Percentiles rank a stretch among this genome's conserved stretches.
These are phyloP conservation scores for Viridothelium virens DNA, from an alignment of 495 filamentous ascomycete species.

Conservation along the genomic window DNA sequence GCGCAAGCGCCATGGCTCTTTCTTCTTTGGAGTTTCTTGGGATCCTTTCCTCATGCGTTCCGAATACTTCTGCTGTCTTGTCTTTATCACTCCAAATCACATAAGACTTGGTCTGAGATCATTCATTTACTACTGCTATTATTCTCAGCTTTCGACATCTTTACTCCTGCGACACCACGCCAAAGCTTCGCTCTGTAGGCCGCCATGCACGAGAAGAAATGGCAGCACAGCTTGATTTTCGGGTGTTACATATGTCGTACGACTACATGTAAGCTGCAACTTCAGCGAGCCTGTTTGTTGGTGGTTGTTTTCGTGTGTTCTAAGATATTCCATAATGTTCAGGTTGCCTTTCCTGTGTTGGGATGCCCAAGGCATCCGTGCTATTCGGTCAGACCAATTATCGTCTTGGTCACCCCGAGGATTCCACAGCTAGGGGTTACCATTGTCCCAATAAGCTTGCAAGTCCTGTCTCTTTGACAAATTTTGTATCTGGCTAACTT, in stretches of 20 bases:
- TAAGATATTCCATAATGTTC: neutral
- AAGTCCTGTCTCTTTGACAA: neutral
- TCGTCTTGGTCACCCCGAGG: constrained; percentile 6
- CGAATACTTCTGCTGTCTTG: too few relatives aligned
- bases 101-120: neutral
- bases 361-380: neutral
- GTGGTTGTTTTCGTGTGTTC: neutral
- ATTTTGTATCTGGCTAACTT: neutral
- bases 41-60: neutral
- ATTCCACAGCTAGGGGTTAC: neutral
- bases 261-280: neutral
- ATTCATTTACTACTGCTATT: neutral
- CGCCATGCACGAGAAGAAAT: constrained; percentile 1
- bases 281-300: too few relatives aligned
- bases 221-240: neutral
- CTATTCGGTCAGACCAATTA: constrained; percentile 5
- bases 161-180: neutral
- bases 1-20: neutral
- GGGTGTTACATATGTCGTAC: neutral
- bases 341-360: neutral
- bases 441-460: neutral
- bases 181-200: neutral
- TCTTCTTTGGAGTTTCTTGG: too few relatives aligned
- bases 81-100: neutral
- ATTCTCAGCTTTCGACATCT: neutral